Conservation (phyloP, 192 early-diverging fungal species). For the Coemansia umbellata region DNA sequence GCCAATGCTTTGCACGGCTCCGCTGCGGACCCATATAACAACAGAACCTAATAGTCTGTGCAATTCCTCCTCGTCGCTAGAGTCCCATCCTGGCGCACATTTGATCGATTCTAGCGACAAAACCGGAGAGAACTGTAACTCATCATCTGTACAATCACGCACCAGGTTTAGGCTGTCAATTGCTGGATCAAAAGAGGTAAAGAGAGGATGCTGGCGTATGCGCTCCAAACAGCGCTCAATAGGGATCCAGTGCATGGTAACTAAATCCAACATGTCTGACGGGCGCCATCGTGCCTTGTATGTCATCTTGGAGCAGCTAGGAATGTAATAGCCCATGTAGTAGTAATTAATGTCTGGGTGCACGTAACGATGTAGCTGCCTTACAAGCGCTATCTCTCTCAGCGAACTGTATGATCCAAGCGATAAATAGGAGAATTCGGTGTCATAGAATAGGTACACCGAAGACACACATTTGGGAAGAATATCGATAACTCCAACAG, state of each 20-base stretch:
- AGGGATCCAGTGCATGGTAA: conserved; percentile 46
- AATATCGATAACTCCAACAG: conserved; percentile 91
- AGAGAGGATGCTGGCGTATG: conserved; percentile 26
- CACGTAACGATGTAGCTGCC: conserved; percentile 45
- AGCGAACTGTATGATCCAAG: conserved; percentile 86
- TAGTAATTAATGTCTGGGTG: conserved; percentile 66
- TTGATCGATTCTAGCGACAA: conserved; percentile 1
- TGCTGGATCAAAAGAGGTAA: conserved; percentile 35
- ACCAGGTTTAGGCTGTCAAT: conserved; percentile 10
- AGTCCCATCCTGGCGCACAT: not conserved
- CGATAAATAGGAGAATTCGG: conserved; percentile 68
- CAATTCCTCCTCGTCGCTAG: not conserved
- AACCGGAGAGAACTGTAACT: conserved; percentile 5
- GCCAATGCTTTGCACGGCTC: conserved; percentile 1
- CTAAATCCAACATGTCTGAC: conserved; percentile 74
- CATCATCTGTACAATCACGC: conserved; percentile 5
- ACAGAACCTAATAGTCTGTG: not conserved
- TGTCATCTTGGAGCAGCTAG: conserved; percentile 86
- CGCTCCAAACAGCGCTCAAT: conserved; percentile 38
- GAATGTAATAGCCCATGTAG: conserved; percentile 95
- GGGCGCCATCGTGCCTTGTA: conserved; percentile 91
- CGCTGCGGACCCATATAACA: not conserved
- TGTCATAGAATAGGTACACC: conserved; percentile 95
- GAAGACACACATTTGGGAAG: conserved; percentile 84
- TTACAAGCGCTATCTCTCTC: conserved; percentile 70